Evolutionary conservation across 176 grass and related monocot genomes (phyloP), one percentile per base, ranked within the genome.

Genomic region (Oryza australiensis): DNA sequence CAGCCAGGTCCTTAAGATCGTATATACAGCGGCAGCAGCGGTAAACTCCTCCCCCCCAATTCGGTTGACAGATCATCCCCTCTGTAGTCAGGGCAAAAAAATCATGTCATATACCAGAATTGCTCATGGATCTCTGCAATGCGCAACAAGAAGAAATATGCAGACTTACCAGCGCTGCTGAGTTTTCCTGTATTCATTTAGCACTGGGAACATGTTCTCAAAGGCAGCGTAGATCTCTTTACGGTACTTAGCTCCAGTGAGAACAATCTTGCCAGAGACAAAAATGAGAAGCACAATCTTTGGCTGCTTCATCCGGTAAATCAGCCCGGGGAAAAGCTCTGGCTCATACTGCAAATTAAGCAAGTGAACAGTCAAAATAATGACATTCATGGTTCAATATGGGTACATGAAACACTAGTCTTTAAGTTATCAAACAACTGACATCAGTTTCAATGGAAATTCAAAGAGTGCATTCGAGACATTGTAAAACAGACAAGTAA

Each of bases 131-230:
- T 7, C 18, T 38, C 7, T 16, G 60, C 22, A 60, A 27, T 66
- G 42, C 1, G 4, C 60, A 26, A 74, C 3, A 70, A 13, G 3
- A 26, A 68, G 45, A 22, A 48, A 33, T 51, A 66, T 28, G 5
- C 18, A 22, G 33, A 9, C 64, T 81, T 90, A 83, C 78, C 78
- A 87, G 53, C 78, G 89, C 64, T 87, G 89, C 69, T 87, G 83
- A 64, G 30, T 68, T 77, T 90, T 92, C 80, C 83, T 82, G 73
- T 79, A 93, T 73, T 93, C 78, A n/a, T 68, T 68, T 11, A 95
- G 82, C 35, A 96, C 78, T 27, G 86, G 93, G 70, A 93, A 87
- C 35, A 95, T 93, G 81, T 90, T 92, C 77, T 94, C 93, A 81
- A 95, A 90, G 33, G 90, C 90, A 0, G 57, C 53, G 7, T 88